phyloP scores from a whole-genome alignment of 192 early-diverging fungal genomes.

The Chytriomyces sp. region DNA sequence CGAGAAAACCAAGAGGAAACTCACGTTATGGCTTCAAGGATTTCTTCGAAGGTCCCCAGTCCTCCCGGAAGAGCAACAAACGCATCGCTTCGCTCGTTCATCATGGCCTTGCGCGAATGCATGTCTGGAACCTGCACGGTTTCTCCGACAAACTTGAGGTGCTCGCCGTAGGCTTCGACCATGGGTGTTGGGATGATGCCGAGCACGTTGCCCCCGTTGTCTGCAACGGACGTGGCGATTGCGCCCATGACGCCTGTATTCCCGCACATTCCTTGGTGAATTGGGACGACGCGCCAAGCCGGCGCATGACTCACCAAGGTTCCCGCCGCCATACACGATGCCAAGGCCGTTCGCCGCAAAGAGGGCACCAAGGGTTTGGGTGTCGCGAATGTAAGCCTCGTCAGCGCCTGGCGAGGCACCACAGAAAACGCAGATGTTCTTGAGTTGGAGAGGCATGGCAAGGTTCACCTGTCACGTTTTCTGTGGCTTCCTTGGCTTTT shows the following conservation, averaged over 20 bases:
- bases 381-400: slow-evolving; percentile 27
- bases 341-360: slow-evolving; percentile 14
- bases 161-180: slow-evolving; percentile 13
- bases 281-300: not conserved
- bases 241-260: slow-evolving; percentile 74
- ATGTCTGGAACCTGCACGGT: slow-evolving; percentile 72
- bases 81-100: slow-evolving; percentile 68
- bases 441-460: no score
- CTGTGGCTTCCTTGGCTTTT: no score
- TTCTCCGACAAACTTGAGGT: slow-evolving; percentile 46
- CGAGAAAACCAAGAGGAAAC: slow-evolving; percentile 7
- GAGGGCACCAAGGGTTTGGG: slow-evolving; percentile 23
- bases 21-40: slow-evolving; percentile 80
- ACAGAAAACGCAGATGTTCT: slow-evolving; percentile 55
- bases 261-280: slow-evolving; percentile 60
- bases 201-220: slow-evolving; percentile 62
- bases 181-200: slow-evolving; percentile 78
- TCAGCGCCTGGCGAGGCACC: slow-evolving; percentile 35
- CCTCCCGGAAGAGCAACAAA: slow-evolving; percentile 89
- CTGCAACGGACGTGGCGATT: slow-evolving; percentile 67
- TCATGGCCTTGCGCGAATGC: slow-evolving; percentile 78
- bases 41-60: slow-evolving; percentile 85
- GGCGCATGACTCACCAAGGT: not conserved
- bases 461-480: no score
- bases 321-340: slow-evolving; percentile 50